Percentiles rank a stretch among this genome's conserved stretches.
phyloP scores from a whole-genome alignment of 768 basidiomycete species.

The Pulveroboletus sp. region DNA sequence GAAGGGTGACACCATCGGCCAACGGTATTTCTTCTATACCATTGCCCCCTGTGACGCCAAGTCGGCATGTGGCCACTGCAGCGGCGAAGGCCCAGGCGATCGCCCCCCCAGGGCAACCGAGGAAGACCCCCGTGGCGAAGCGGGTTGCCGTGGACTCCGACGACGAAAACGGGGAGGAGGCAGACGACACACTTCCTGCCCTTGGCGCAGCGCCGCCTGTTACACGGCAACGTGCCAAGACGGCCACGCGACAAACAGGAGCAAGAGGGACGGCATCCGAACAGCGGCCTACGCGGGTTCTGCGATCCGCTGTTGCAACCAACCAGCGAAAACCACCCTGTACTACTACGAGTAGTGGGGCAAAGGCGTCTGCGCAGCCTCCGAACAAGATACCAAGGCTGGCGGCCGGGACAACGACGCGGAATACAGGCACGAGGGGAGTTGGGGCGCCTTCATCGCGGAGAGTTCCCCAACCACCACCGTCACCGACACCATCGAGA shows the following conservation, averaged over 20 bases:
- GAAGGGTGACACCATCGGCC: constrained; percentile 31
- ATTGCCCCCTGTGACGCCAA: constrained; percentile 77
- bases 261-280: constrained; percentile 60
- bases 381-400: constrained; percentile 68
- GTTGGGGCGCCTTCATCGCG: constrained; percentile 30
- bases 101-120: constrained; percentile 76
- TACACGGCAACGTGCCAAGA: constrained; percentile 32
- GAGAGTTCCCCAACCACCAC: constrained; percentile 43
- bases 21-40: constrained; percentile 21
- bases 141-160: constrained; percentile 64
- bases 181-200: constrained; percentile 60
- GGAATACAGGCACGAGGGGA: constrained; percentile 40
- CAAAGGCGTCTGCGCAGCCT: constrained; percentile 42
- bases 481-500: constrained; percentile 69
- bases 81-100: constrained; percentile 67
- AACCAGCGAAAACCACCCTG: constrained; percentile 52
- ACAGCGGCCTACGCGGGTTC: constrained; percentile 68
- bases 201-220: constrained; percentile 46
- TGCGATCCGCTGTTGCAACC: constrained; percentile 59
- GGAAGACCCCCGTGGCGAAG: constrained; percentile 82
- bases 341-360: constrained; percentile 31
- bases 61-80: constrained; percentile 66
- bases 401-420: constrained; percentile 47
- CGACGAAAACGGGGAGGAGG: constrained; percentile 53
- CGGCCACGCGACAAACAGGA: constrained; percentile 36